Conservation (phyloP, 352 stramenopile species). For the Phytophthora pini region DNA sequence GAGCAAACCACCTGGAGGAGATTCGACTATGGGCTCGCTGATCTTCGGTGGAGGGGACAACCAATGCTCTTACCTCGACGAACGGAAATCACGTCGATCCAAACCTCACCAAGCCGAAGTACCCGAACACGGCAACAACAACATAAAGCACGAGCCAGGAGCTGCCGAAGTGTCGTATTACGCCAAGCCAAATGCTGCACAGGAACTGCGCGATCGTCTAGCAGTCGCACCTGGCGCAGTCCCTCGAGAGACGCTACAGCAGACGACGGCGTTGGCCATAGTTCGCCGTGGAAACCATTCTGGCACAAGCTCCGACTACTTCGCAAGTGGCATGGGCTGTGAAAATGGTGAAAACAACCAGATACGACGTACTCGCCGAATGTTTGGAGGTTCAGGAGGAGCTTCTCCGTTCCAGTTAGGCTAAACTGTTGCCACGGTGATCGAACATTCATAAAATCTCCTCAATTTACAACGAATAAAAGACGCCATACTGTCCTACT, state of each 20-base stretch:
- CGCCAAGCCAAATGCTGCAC: constrained; percentile 35
- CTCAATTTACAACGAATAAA: no score
- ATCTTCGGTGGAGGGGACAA: constrained; percentile 49
- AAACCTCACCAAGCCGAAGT: constrained; percentile 24
- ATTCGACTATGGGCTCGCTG: constrained; percentile 55
- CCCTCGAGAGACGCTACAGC: constrained; percentile 43
- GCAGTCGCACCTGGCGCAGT: constrained; percentile 49
- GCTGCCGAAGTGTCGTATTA: constrained; percentile 58
- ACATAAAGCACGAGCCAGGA: constrained; percentile 23
- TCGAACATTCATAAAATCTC: background rate
- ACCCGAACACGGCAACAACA: constrained; percentile 40
- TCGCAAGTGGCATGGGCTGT: constrained; percentile 41
- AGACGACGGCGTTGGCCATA: constrained; percentile 19
- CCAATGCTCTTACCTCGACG: constrained; percentile 55
- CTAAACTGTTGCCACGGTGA: constrained; percentile 16
- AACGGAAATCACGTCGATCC: constrained; percentile 57
- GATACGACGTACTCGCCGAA: constrained; percentile 49
- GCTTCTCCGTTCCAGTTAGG: constrained; percentile 59
- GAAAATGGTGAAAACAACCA: constrained; percentile 37
- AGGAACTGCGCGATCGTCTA: constrained; percentile 52
- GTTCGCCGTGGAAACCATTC: constrained; percentile 25
- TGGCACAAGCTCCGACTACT: constrained; percentile 44
- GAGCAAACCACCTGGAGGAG: constrained; percentile 53
- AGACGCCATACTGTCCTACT: background rate
- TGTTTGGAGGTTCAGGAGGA: constrained; percentile 49